These are phyloP conservation scores for Solanum lycopersicoides DNA, from an alignment of 257 asterid genomes.

Conservation along the genomic window DNA sequence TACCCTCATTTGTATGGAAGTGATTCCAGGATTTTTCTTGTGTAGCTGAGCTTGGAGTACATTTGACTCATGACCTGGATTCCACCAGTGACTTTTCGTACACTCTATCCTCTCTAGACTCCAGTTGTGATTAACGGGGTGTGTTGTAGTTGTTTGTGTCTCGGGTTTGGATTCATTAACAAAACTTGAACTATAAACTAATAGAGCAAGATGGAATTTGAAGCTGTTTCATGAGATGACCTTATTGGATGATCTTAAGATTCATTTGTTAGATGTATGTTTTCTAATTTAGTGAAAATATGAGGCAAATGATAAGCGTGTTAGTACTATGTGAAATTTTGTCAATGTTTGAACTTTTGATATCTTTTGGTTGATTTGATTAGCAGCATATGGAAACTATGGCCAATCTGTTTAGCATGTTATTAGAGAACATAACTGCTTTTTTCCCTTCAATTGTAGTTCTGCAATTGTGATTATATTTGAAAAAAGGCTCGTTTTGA, in stretches of 20 bases:
- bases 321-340: background rate
- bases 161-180: background rate
- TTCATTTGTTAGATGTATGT: background rate
- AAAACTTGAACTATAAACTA: background rate
- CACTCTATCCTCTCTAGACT: background rate
- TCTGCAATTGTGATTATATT: background rate
- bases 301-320: background rate
- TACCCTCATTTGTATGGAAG: conserved; percentile 70
- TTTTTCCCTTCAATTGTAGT: background rate
- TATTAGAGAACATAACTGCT: background rate
- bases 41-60: conserved; percentile 70
- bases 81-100: conserved; percentile 49
- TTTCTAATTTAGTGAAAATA: background rate
- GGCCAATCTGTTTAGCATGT: background rate
- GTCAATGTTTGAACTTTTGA: background rate
- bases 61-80: conserved; percentile 61
- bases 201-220: background rate
- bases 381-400: background rate
- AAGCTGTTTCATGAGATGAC: background rate
- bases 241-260: background rate
- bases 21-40: conserved; percentile 76
- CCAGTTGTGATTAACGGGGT: background rate
- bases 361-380: background rate
- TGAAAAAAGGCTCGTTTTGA: background rate
- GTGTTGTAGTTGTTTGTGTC: background rate